Percentiles rank a stretch among this genome's conserved stretches.
Evolutionary conservation across 495 filamentous ascomycete species (phyloP).

Genomic region (Aspergillus saccharolyticus): DNA sequence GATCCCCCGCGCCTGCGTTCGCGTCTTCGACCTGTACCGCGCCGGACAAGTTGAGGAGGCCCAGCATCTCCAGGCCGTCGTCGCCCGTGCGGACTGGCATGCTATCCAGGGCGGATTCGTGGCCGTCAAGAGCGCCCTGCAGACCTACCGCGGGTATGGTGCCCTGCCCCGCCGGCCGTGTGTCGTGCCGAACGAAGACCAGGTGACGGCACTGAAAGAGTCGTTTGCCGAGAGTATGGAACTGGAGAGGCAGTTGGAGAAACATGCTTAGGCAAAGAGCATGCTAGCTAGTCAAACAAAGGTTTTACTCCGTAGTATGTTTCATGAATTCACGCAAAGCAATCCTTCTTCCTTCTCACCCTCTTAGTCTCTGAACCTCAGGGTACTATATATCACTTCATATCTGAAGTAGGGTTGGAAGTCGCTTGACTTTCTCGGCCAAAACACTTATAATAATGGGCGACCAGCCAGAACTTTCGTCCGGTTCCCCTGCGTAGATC

Average conservation of each 20-base stretch:
- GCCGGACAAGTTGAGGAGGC: slow-evolving; percentile 68
- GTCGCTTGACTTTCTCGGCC: no score
- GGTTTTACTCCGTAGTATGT: no score
- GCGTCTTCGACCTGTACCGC: slow-evolving; percentile 65
- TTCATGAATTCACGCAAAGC: no score
- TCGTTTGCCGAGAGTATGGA: slow-evolving; percentile 71
- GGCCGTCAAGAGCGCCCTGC: slow-evolving; percentile 74
- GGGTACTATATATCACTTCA: no score
- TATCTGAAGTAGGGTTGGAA: no score
- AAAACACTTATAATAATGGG: no score
- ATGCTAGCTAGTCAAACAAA: slow-evolving; percentile 6
- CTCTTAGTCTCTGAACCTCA: no score
- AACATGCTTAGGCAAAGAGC: slow-evolving; percentile 4
- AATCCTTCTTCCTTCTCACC: no score
- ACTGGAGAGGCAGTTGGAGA: slow-evolving; percentile 55
- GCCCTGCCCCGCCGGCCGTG: slow-evolving; percentile 72
- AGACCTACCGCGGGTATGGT: slow-evolving; percentile 73
- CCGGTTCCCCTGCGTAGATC: no score
- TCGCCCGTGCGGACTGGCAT: slow-evolving; percentile 82
- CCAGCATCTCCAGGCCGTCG: slow-evolving; percentile 68
- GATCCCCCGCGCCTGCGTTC: slow-evolving; percentile 69
- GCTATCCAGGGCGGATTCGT: slow-evolving; percentile 83
- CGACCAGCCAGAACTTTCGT: no score
- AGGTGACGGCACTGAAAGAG: slow-evolving; percentile 58
- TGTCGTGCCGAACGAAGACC: slow-evolving; percentile 58